These are phyloP conservation scores for Plantago coronopus DNA, from an alignment of 305 asterid species.

Conservation along the genomic window DNA sequence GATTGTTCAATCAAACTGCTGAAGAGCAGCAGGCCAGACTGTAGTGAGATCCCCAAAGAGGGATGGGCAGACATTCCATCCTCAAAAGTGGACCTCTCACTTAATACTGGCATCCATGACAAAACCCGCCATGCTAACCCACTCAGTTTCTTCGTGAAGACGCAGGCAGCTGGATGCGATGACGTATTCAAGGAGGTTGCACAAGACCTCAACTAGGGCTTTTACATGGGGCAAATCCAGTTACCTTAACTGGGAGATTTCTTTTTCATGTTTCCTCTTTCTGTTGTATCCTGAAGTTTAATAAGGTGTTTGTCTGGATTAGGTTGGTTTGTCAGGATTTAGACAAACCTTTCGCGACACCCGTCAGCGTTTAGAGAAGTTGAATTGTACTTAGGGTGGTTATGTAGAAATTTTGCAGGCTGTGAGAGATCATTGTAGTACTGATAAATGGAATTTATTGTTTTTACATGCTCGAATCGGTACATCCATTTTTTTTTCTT, in stretches of 20 bases:
- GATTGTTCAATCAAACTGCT: constrained; percentile 41
- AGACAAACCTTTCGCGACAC: too few relatives aligned
- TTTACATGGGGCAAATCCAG: too few relatives aligned
- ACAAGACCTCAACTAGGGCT: constrained; percentile 12
- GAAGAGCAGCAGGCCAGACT: constrained; percentile 47
- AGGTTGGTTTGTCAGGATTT: too few relatives aligned
- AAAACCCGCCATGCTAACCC: constrained; percentile 46
- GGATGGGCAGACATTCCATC: constrained; percentile 33
- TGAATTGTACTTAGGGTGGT: background rate
- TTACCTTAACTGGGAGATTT: background rate
- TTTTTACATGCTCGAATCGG: too few relatives aligned
- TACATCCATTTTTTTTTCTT: too few relatives aligned
- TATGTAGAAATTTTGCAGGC: background rate
- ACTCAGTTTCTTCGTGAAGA: constrained; percentile 47
- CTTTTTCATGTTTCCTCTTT: too few relatives aligned
- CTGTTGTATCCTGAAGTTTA: too few relatives aligned
- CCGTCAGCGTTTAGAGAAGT: background rate
- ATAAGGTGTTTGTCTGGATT: too few relatives aligned
- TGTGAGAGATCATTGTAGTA: background rate
- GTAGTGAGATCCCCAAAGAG: constrained; percentile 38
- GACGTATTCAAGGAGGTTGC: constrained; percentile 42
- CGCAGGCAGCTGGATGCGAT: constrained; percentile 31
- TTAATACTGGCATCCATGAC: constrained; percentile 46
- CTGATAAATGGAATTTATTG: background rate
- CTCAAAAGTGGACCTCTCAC: constrained; percentile 38